A percentile compares a stretch with the other conserved stretches of the same genome.
phyloP scores from a whole-genome alignment of 1,139 yeast species.

The Yamadazyma spencermartinsiae region DNA sequence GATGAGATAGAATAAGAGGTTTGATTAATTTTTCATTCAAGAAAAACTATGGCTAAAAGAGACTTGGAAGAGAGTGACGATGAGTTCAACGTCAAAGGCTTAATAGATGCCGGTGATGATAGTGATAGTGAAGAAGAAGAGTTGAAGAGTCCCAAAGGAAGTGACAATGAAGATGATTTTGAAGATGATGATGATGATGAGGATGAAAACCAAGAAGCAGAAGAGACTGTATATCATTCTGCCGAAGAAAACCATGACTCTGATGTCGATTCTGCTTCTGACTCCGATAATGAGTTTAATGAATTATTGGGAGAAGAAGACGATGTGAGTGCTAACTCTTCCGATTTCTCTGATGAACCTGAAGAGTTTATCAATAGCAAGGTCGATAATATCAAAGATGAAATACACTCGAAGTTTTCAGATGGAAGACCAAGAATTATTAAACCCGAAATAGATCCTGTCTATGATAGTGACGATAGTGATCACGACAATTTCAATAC shows the following conservation, averaged over 20 bases:
- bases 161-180: conserved; percentile 21
- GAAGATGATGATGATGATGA: conserved; percentile 9
- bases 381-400: conserved; percentile 37
- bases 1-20: conserved; percentile 13
- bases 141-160: conserved; percentile 29
- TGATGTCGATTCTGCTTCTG: conserved; percentile 36
- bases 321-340: conserved; percentile 36
- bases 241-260: conserved; percentile 26
- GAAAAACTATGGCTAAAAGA: conserved; percentile 10
- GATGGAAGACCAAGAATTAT: conserved; percentile 79
- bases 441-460: conserved; percentile 89
- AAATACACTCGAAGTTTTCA: conserved; percentile 57
- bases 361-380: conserved; percentile 48
- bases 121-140: conserved; percentile 28
- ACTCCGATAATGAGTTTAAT: conserved; percentile 65
- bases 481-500: conserved; percentile 85
- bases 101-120: conserved; percentile 26
- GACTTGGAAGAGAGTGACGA: conserved; percentile 20
- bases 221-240: conserved; percentile 15
- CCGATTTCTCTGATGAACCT: conserved; percentile 49
- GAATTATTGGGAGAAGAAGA: conserved; percentile 54
- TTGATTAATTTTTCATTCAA: conserved; percentile 1
- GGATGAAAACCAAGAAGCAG: conserved; percentile 21
- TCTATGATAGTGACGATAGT: conserved; percentile 90
- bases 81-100: conserved; percentile 30